These are phyloP conservation scores for Pestalotiopsis sp. DNA, from an alignment of 2,329 filamentous ascomycete genomes.

Conservation along the genomic window DNA sequence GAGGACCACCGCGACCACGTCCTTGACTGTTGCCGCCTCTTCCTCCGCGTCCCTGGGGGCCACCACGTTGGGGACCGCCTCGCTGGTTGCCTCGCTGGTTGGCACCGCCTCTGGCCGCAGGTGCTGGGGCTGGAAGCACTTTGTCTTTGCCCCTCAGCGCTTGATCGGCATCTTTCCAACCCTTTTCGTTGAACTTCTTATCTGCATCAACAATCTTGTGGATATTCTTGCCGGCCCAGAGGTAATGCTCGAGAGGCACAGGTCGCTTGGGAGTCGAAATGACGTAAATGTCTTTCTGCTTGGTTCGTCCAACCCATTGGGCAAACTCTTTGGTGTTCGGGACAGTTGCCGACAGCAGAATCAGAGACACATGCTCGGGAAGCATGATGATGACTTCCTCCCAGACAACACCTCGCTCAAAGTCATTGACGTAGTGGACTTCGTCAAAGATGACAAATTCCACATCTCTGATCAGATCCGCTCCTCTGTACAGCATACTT, in stretches of 20 bases:
- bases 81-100: constrained; percentile 53
- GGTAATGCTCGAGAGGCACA: constrained; percentile 91
- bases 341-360: constrained; percentile 92
- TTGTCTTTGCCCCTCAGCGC: constrained; percentile 81
- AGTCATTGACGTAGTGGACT: constrained; percentile 97
- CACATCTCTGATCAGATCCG: constrained; percentile 93
- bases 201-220: constrained; percentile 93
- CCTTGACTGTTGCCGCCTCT: constrained; percentile 55
- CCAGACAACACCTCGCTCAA: constrained; percentile 96
- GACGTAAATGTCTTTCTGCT: constrained; percentile 98
- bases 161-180: constrained; percentile 93
- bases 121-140: constrained; percentile 38
- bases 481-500: constrained; percentile 97
- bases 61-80: constrained; percentile 50
- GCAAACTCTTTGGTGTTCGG: constrained; percentile 98
- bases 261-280: constrained; percentile 96
- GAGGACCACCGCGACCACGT: constrained; percentile 59
- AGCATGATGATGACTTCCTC: constrained; percentile 99
- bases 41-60: constrained; percentile 48
- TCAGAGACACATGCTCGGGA: constrained; percentile 93
- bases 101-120: constrained; percentile 53
- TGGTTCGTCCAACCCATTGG: constrained; percentile 96
- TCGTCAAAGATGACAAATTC: constrained; percentile 99
- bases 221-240: constrained; percentile 93
- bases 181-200: constrained; percentile 87